Conservation (phyloP, 2,329 filamentous ascomycete genomes). For the Zymoseptoria ardabiliae region DNA sequence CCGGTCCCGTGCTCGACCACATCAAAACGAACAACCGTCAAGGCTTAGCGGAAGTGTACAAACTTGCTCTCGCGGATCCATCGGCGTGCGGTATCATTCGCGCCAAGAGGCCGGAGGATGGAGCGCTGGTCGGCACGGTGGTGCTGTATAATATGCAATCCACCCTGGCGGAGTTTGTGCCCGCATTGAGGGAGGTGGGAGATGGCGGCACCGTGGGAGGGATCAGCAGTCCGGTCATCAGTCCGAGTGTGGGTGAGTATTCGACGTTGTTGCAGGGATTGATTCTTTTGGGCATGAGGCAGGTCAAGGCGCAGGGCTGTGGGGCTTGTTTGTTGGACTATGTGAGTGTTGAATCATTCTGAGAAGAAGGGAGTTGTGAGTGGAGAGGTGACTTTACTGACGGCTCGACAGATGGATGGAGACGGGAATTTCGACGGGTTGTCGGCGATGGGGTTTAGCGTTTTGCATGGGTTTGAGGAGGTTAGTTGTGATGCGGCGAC, state of each 20-base stretch:
- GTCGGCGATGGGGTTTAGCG: conserved; percentile 70
- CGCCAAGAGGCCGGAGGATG: conserved; percentile 63
- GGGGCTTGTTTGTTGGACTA: conserved; percentile 69
- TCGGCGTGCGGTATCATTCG: conserved; percentile 74
- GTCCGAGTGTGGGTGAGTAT: conserved; percentile 59
- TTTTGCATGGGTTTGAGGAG: conserved; percentile 75
- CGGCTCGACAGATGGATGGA: conserved; percentile 52
- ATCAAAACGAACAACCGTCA: conserved; percentile 67
- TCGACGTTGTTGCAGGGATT: conserved; percentile 69
- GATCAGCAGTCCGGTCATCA: conserved; percentile 72
- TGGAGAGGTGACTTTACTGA: conserved; percentile 21
- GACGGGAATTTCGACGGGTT: conserved; percentile 69
- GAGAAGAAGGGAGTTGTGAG: not conserved
- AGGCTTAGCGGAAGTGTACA: conserved; percentile 73
- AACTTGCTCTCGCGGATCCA: conserved; percentile 62
- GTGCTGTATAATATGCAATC: conserved; percentile 70
- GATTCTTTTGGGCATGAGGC: conserved; percentile 70
- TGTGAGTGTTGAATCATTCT: conserved; percentile 48
- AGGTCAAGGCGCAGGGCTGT: conserved; percentile 72
- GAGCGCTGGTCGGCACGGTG: conserved; percentile 66
- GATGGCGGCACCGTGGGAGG: conserved; percentile 54
- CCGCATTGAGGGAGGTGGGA: conserved; percentile 54
- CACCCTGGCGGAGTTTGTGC: conserved; percentile 60
- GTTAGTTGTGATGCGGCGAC: conserved; percentile 61
- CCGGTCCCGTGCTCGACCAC: conserved; percentile 65